These are phyloP conservation scores for Leishmania turanica DNA, from an alignment of 208 protist genomes.

Conservation along the genomic window DNA sequence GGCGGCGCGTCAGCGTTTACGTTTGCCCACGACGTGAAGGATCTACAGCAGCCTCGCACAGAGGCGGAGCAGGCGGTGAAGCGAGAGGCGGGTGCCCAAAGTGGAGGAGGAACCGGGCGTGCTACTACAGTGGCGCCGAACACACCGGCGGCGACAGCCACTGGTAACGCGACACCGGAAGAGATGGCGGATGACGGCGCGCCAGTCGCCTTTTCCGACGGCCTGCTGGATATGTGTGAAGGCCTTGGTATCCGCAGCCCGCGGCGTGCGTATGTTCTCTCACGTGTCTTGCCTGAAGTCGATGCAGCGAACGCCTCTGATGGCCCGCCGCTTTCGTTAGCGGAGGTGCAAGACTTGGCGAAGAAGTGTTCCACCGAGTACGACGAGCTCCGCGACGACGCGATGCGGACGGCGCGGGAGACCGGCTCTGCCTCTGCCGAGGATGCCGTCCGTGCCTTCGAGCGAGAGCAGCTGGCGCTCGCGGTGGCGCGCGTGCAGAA, in stretches of 20 bases:
- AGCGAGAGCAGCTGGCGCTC: constrained; percentile 29
- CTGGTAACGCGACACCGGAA: background rate
- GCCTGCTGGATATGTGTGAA: constrained; percentile 29
- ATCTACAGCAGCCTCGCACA: constrained; percentile 20
- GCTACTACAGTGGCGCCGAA: background rate
- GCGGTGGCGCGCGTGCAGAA: constrained; percentile 26
- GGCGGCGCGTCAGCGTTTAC: constrained; percentile 24
- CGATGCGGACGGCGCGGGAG: constrained; percentile 1
- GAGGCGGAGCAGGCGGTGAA: constrained; percentile 4
- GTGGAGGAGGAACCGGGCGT: background rate
- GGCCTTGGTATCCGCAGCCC: constrained; percentile 46
- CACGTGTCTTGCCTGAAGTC: constrained; percentile 24
- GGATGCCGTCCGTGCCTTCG: constrained; percentile 28
- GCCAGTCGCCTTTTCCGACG: background rate
- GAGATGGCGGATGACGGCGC: background rate
- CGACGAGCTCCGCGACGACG: constrained; percentile 21
- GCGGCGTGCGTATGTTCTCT: constrained; percentile 40
- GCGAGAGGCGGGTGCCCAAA: background rate
- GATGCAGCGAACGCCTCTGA: constrained; percentile 18
- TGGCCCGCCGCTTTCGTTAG: constrained; percentile 16
- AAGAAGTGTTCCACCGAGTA: constrained; percentile 33
- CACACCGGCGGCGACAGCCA: background rate
- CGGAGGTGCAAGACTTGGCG: constrained; percentile 31
- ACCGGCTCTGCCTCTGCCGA: constrained; percentile 16
- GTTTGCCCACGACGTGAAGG: constrained; percentile 30